phyloP scores from a whole-genome alignment of 768 basidiomycete species.

The Flagelloscypha sp. region DNA sequence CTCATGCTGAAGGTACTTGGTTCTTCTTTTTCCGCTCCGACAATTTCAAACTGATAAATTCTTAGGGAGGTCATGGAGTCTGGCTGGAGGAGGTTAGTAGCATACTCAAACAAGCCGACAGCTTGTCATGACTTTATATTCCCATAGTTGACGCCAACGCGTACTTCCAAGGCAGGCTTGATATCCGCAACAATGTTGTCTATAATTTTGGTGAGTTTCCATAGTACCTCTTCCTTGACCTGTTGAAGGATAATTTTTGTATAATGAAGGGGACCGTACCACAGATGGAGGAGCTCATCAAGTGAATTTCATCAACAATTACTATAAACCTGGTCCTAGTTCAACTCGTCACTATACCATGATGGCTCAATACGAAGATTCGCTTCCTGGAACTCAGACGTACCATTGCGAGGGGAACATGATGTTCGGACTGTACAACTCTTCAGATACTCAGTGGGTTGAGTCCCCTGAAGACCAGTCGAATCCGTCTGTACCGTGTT shows the following conservation, averaged over 20 bases:
- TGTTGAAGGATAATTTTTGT: too few relatives aligned
- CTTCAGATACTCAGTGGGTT: too few relatives aligned
- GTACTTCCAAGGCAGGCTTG: not conserved
- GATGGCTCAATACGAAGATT: constrained; percentile 1
- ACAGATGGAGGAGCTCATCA: not conserved
- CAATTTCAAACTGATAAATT: too few relatives aligned
- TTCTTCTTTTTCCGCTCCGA: too few relatives aligned
- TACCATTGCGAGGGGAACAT: constrained; percentile 1
- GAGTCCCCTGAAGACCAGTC: too few relatives aligned
- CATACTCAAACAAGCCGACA: too few relatives aligned
- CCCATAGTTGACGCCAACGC: not conserved
- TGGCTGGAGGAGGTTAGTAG: constrained; percentile 1
- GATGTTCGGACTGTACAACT: constrained; percentile 1
- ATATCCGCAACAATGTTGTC: not conserved
- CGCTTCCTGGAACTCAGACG: not conserved
- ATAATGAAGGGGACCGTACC: not conserved
- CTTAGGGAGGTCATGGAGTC: constrained; percentile 1
- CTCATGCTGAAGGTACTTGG: constrained; percentile 3
- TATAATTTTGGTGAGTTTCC: not conserved
- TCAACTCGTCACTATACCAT: not conserved
- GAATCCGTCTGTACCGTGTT: not conserved
- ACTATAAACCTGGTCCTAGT: not conserved
- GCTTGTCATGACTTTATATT: too few relatives aligned
- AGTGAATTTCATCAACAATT: constrained; percentile 2
- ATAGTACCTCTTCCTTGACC: too few relatives aligned